Conservation (phyloP, 495 filamentous ascomycete species). For the Friedmanniomyces endolithicus region DNA sequence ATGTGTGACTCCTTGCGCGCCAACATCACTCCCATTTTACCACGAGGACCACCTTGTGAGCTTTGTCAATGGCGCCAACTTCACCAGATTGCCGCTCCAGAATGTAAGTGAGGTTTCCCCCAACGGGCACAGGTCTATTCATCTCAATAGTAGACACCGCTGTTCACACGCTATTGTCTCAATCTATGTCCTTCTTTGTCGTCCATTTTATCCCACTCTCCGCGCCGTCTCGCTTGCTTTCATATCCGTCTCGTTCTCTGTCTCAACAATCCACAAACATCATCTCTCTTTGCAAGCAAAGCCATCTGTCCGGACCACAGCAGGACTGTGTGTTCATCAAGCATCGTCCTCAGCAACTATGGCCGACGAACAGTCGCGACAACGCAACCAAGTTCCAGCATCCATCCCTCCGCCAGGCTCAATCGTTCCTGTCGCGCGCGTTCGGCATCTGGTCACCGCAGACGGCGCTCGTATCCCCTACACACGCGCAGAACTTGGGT, state of each 20-base stretch:
- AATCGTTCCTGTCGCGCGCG: not conserved
- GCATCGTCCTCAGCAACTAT: too few relatives aligned
- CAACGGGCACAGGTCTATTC: too few relatives aligned
- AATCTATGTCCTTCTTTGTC: not conserved
- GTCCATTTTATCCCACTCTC: not conserved
- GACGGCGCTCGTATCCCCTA: not conserved
- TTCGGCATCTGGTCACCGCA: not conserved
- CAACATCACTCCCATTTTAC: not conserved
- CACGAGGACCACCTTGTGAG: not conserved
- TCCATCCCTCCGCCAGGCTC: too few relatives aligned
- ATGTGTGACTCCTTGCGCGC: slow-evolving; percentile 2
- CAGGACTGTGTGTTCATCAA: not conserved
- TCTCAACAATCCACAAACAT: not conserved
- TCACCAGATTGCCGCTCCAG: too few relatives aligned
- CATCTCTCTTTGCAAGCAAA: too few relatives aligned
- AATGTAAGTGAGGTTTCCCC: too few relatives aligned
- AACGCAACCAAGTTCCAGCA: not conserved
- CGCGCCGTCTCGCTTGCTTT: not conserved
- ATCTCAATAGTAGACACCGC: too few relatives aligned
- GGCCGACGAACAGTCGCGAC: not conserved
- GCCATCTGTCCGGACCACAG: not conserved
- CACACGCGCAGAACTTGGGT: not conserved
- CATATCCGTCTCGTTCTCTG: not conserved
- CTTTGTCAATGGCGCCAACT: not conserved
- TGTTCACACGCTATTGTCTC: too few relatives aligned